Percentiles rank a stretch among this genome's conserved stretches.
Evolutionary conservation across 140 eudicot species (phyloP).

Genomic region (Cichorium intybus): DNA sequence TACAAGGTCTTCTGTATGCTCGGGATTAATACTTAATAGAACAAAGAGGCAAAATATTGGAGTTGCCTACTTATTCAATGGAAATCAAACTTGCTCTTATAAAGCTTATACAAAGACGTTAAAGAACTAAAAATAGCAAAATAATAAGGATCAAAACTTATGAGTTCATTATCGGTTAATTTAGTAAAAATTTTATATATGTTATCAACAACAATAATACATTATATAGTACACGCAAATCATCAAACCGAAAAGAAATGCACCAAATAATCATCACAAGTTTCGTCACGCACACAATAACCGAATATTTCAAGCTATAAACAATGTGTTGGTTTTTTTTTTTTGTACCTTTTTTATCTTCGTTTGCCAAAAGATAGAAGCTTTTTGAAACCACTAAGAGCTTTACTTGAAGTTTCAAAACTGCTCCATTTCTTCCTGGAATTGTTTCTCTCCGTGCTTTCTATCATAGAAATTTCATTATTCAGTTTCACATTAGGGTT

Average conservation of each 20-base stretch:
- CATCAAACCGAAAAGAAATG: background rate
- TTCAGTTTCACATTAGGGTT: constrained; percentile 19
- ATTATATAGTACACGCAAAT: background rate
- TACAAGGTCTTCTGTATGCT: no score
- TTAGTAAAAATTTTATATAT: background rate
- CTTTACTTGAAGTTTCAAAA: constrained; percentile 49
- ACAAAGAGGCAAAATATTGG: no score
- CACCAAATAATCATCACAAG: background rate
- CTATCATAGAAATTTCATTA: constrained; percentile 30
- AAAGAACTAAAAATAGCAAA: no score
- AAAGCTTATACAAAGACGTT: no score
- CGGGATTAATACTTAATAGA: no score
- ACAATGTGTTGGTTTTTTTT: background rate
- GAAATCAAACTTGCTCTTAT: no score
- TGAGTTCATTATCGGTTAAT: background rate
- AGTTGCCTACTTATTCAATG: no score
- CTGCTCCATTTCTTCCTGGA: constrained; percentile 66
- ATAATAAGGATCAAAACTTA: no score
- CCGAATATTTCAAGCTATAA: background rate
- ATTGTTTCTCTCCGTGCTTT: constrained; percentile 32
- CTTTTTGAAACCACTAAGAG: constrained; percentile 60
- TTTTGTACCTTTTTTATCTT: constrained; percentile 27
- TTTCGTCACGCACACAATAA: background rate
- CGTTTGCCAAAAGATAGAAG: constrained; percentile 71
- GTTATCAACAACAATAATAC: background rate